phyloP scores from a whole-genome alignment of 1,139 yeast genomes.

The Geotrichum aggregatum region DNA sequence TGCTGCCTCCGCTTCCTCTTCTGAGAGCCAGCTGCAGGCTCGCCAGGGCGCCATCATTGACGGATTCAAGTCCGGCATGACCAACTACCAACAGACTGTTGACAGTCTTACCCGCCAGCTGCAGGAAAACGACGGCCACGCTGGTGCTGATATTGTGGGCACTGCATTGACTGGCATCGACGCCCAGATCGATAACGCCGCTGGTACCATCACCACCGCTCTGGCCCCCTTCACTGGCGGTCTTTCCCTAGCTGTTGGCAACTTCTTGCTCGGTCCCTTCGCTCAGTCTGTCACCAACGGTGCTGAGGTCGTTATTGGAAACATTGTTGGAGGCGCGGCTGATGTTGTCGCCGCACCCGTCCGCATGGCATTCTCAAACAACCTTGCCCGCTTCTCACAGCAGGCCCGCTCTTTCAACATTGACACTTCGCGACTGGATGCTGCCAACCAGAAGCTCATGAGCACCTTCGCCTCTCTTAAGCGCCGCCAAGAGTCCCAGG shows the following conservation, averaged over 20 bases:
- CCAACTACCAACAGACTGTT: slow-evolving; percentile 28
- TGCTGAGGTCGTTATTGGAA: slow-evolving; percentile 29
- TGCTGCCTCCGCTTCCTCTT: slow-evolving; percentile 25
- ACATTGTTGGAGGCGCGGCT: slow-evolving; percentile 27
- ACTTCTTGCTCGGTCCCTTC: slow-evolving; percentile 27
- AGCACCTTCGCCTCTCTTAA: slow-evolving; percentile 14
- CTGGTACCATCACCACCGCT: slow-evolving; percentile 26
- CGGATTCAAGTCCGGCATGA: slow-evolving; percentile 24
- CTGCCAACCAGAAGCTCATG: slow-evolving; percentile 18
- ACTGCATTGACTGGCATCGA: slow-evolving; percentile 22
- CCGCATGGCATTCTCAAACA: slow-evolving; percentile 20
- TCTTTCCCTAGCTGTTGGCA: slow-evolving; percentile 25
- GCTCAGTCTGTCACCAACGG: slow-evolving; percentile 31
- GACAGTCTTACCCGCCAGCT: slow-evolving; percentile 25
- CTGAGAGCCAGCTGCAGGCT: slow-evolving; percentile 16
- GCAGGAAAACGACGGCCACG: slow-evolving; percentile 23
- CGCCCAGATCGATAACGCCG: slow-evolving; percentile 28
- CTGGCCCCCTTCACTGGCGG: slow-evolving; percentile 29
- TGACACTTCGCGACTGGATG: slow-evolving; percentile 22
- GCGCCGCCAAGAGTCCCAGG: slow-evolving; percentile 13
- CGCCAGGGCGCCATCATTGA: slow-evolving; percentile 20
- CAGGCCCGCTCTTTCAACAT: slow-evolving; percentile 24
- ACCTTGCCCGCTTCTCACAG: slow-evolving; percentile 19
- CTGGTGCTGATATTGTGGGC: slow-evolving; percentile 24
- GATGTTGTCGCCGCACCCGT: slow-evolving; percentile 23